Evolutionary conservation across 768 basidiomycete genomes (phyloP), one percentile per base, ranked within the genome.

Genomic region (Hygrocybe coccinea): DNA sequence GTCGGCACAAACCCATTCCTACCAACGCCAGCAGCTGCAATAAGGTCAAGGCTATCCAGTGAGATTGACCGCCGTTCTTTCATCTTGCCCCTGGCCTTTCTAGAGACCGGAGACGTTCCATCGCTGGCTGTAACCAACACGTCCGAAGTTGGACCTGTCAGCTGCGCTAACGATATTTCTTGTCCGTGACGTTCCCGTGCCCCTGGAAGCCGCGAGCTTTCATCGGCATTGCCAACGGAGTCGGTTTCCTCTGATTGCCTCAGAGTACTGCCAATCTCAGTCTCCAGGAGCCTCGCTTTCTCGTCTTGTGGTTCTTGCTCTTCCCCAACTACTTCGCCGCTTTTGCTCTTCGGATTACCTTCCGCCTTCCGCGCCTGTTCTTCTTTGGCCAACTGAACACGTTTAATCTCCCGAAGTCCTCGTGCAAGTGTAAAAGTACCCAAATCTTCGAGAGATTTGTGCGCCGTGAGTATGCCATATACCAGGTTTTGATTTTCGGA

Each of bases 1-100:
- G 93, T 97, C 10, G 97, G 94, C 7, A 95, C 77, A 70, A 97
- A 99, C 2, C 93, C 91, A 67, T 92, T 95, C 60, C 88, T 79
- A 25, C 93, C 93, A 15, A 95, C 81, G 11, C 84, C 85, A 15
- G 76, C 75, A 29, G 81, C 77, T n/a, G 87, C 83, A 21, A 83
- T 71, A 29, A 82, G 80, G 56, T 91, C 87, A 47, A 86, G 65
- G 54, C 80, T 76, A 55, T 80, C 74, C 22, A 83, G 74, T 34
- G 78, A 75, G n/a, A 77, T 59, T 5, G 82, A 85, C 22, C 81
- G 72, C 33, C 87, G 79, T 62, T 86, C 90, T 60, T 81, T 81
- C 87, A 93, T 89, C 74, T 98, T 99, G 0, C 95, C 95, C 58
- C 87, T 77, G 1, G 83, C 91, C 65, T 95, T 97, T 68, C 94